Evolutionary conservation across 1,284 basidiomycete species (phyloP), one percentile per base, ranked within the genome.

Genomic region (Athelia psychrophila): DNA sequence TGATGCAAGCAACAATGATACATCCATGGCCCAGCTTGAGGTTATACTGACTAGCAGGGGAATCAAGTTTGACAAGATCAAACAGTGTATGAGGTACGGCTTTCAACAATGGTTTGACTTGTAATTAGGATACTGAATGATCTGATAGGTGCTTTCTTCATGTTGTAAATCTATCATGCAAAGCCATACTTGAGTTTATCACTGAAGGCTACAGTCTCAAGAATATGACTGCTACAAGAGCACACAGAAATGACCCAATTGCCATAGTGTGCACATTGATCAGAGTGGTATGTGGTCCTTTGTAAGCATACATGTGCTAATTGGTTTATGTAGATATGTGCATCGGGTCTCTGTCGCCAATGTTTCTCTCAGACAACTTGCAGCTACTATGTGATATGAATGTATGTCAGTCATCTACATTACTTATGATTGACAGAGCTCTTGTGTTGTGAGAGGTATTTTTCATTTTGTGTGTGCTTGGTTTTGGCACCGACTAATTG

Each of bases 361-460:
- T 51, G 22, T 22, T 51, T 51, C 30, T 30, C 50, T 2, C 19
- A 22, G 45, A 48, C 24, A 45, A 54, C 36, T 44, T 47, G 35
- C 53, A 60, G 47, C 51, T 60, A 2, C 54, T 60, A 16, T 48
- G 57, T 16, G 58, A 60, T 38, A 54, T 57, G 25, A 57, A 60
- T 27, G 56, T 56, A 23, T 50, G 54, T 3, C 58, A 57, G 58
- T 60, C 58, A 19, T 60, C 57, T 25, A 60, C 52, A 8, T 54
- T 58, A 30, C 50, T 58, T 13, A 60, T 60, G 57, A 55, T 60
- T 52, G 55, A 59, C 15, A 32, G 54, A 32, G 50, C 44, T 22
- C 24, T 51, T 23, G 3, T 47, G 15, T 25, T 51, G 22, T 20
- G 45, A 47, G 50, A 30, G 13, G 42, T 51, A 47, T 6, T 5